Evolutionary conservation across 176 grass and related monocot species (phyloP).

Genomic region (Elymus sibiricus): DNA sequence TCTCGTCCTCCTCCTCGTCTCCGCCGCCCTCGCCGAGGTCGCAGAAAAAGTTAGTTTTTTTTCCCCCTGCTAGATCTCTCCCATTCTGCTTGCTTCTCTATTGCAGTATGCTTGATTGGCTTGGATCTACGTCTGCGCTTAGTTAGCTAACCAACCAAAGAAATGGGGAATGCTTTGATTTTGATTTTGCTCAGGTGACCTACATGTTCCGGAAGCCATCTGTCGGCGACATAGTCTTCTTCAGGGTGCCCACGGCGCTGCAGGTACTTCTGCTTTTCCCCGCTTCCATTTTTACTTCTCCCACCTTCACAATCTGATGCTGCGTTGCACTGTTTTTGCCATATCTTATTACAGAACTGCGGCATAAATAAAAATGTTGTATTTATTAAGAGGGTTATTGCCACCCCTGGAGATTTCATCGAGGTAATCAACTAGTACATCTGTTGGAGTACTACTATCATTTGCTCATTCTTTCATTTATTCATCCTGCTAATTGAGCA

Average conservation of each 20-base stretch:
- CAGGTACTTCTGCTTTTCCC: constrained; percentile 13
- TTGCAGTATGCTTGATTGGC: neutral
- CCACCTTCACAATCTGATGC: neutral
- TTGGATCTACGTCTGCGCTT: neutral
- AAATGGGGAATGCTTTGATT: neutral
- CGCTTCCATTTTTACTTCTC: neutral
- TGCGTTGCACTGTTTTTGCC: no score
- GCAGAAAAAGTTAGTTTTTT: no score
- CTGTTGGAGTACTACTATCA: neutral
- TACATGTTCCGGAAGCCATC: constrained; percentile 41
- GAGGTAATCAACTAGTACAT: constrained; percentile 27
- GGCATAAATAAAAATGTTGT: constrained; percentile 43
- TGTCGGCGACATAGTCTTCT: constrained; percentile 49
- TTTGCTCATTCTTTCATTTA: neutral
- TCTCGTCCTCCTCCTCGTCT: no score
- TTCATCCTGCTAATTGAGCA: neutral
- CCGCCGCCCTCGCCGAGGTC: no score
- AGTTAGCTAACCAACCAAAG: neutral
- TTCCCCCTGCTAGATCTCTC: no score
- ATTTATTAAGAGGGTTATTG: constrained; percentile 35
- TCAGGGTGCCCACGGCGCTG: neutral
- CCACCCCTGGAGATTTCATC: constrained; percentile 46
- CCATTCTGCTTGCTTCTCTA: no score
- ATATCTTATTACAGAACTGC: constrained; percentile 15
- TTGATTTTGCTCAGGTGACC: constrained; percentile 21